These are phyloP conservation scores for Chrysochromulina parva DNA, from an alignment of 78 protist genomes.

Conservation along the genomic window DNA sequence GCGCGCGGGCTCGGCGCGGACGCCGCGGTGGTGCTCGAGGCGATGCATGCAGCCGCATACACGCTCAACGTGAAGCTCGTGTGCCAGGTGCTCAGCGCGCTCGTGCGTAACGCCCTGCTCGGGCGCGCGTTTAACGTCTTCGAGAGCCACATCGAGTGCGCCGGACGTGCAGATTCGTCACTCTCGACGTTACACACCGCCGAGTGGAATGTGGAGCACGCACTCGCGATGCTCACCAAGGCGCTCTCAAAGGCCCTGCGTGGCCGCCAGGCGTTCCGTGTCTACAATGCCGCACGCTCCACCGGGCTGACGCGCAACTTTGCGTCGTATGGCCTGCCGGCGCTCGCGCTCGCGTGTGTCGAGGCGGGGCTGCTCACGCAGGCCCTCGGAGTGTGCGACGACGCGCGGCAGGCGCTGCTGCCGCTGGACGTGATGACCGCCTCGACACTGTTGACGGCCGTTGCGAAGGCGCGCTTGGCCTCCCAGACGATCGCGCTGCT, in stretches of 20 bases:
- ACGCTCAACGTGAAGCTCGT: background rate
- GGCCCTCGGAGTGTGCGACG: background rate
- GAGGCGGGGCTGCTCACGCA: background rate
- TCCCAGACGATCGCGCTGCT: background rate
- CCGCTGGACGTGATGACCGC: background rate
- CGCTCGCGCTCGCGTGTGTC: constrained; percentile 12
- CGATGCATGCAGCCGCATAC: background rate
- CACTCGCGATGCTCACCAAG: background rate
- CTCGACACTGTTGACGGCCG: background rate
- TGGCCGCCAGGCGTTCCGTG: background rate
- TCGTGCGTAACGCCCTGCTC: background rate
- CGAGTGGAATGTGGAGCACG: background rate
- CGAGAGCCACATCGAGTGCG: background rate
- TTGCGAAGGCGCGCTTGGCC: background rate
- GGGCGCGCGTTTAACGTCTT: background rate
- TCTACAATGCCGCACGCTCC: background rate
- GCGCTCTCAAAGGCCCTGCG: background rate
- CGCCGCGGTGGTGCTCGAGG: background rate
- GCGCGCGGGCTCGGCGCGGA: background rate
- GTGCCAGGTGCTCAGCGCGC: background rate
- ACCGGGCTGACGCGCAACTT: background rate
- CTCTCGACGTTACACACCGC: background rate
- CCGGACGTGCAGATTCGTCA: background rate
- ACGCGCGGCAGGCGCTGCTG: constrained; percentile 1
- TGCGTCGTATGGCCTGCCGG: background rate